These are phyloP conservation scores for Mesembryanthemum crystallinum DNA, from an alignment of 148 eudicot species.

Conservation along the genomic window DNA sequence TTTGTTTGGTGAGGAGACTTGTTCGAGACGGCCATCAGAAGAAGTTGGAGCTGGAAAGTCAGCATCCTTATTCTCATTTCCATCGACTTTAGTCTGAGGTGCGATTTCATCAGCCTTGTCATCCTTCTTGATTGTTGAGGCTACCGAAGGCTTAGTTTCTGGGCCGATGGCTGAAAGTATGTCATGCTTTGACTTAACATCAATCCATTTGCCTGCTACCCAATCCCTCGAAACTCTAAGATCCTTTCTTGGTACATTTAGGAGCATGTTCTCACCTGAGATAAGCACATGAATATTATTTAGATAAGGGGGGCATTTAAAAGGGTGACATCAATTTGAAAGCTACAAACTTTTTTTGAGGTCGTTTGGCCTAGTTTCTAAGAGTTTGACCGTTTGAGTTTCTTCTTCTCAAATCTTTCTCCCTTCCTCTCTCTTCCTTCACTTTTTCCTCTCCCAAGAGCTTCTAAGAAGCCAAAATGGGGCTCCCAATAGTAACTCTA, in stretches of 20 bases:
- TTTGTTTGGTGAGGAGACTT: constrained; percentile 21
- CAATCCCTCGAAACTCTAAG: constrained; percentile 82
- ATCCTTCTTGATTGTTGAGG: constrained; percentile 36
- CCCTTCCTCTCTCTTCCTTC: too few species aligned
- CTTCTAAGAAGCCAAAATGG: background rate
- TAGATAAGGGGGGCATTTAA: background rate
- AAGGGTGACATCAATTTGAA: background rate
- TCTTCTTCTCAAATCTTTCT: too few species aligned
- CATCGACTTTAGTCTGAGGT: constrained; percentile 26
- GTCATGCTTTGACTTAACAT: constrained; percentile 49
- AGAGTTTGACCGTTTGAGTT: too few species aligned
- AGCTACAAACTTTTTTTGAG: background rate
- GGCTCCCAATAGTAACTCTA: too few species aligned
- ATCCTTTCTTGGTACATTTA: constrained; percentile 45
- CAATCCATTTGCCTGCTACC: constrained; percentile 69
- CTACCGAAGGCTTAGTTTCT: constrained; percentile 33
- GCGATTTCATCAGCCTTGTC: constrained; percentile 33
- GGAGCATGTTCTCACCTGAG: constrained; percentile 68
- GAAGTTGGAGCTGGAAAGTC: constrained; percentile 29
- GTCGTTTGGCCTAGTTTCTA: too few species aligned
- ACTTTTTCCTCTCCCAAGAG: too few species aligned
- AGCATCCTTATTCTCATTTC: constrained; percentile 32
- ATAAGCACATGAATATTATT: background rate
- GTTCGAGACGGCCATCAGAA: constrained; percentile 17
- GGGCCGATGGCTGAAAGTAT: constrained; percentile 35